Evolutionary conservation across 257 asterid species (phyloP), one percentile per base, ranked within the genome.

Genomic region (Solanum sitiens): DNA sequence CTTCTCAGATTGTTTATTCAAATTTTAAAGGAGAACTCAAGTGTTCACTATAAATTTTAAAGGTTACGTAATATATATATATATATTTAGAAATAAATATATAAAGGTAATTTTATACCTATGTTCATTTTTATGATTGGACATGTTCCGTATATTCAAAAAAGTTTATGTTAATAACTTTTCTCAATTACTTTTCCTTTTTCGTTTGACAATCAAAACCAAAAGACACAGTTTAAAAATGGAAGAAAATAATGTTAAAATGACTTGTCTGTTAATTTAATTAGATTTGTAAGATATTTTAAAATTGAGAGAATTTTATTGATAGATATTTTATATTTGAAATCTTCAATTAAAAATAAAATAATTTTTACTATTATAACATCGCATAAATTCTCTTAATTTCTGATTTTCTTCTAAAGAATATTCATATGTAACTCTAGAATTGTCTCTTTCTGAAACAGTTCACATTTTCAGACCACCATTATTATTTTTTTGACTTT

Each of bases 281-380:
- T 23, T 63, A 18, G 39, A 18, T 4, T 18, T 35, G 27, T 18
- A n/a, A n/a, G n/a, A n/a, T n/a, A n/a, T n/a, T n/a, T n/a, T n/a
- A n/a, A n/a, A n/a, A n/a, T n/a, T n/a, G n/a, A n/a, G n/a, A n/a
- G n/a, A n/a, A n/a, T n/a, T n/a, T n/a, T n/a, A 63, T 63, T 63
- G 0, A 20, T 3, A 11, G 5, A 63, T 56, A 56, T 11, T 32
- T 1, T 0, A 2, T 6, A 70, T 30, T 30, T 63, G 0, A 63
- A 13, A n/a, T n/a, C 1, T 33, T 72, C 0, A 8, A 33, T 40
- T 39, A 75, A 42, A 1, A 30, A 13, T 76, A 7, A 2, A 35
- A 14, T 6, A n/a, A 1, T 44, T 44, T 77, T 77, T 42, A 77
- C 5, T 35, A 37, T 73, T 35, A 35, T 73, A 8, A 42, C 27